Base-by-base conservation (phyloP, 2,329 filamentous ascomycete genomes). In the Biscogniauxia mediterranea region DNA sequence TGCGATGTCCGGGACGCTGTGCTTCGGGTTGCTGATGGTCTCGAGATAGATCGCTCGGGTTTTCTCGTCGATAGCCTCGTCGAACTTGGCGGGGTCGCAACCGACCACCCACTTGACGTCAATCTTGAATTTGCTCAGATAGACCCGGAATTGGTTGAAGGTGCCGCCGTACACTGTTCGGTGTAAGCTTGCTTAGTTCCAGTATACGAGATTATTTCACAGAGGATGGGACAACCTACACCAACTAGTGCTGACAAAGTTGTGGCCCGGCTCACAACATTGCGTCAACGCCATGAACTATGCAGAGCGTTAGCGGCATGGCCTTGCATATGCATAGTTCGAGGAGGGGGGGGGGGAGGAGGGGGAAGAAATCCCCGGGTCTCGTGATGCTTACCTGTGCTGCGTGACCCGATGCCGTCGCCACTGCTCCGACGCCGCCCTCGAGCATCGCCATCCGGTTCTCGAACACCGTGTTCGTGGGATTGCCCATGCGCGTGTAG, bases 1-100 rank as follows among this genome's bases (percentile, higher is more conserved):
- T 70, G 87, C 81, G 61, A 90, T 86, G 65, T 91, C 87, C 0
- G 88, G 88, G 4, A 91, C 82, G 21, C 68, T 71, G 62, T 73
- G 68, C 61, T 73, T 73, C 8, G 72, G 71, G 55, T 72, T 72
- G 65, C 70, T 70, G 59, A 74, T 73, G 2, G 71, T 73, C 63
- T 73, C 72, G 55, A 73, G 67, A 57, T 73, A 74, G 58, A 74
- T 73, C 28, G 67, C 67, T 20, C 70, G 65, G 13, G 71, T 74
- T 54, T 73, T 73, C 61, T 73, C 70, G 54, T 74, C 71, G 26
- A 74, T 58, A 8, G 70, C 68, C 54, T 66, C 68, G 52, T 71
- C 71, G 54, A 73, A 72, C 42, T 71, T 69, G 3, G 60, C 65
- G n/a, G 71, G 66, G 58, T 74, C 70, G 28, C 70, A 68, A 26